These are phyloP conservation scores for Periconia sp. DNA, from an alignment of 2,329 filamentous ascomycete genomes.

Conservation along the genomic window DNA sequence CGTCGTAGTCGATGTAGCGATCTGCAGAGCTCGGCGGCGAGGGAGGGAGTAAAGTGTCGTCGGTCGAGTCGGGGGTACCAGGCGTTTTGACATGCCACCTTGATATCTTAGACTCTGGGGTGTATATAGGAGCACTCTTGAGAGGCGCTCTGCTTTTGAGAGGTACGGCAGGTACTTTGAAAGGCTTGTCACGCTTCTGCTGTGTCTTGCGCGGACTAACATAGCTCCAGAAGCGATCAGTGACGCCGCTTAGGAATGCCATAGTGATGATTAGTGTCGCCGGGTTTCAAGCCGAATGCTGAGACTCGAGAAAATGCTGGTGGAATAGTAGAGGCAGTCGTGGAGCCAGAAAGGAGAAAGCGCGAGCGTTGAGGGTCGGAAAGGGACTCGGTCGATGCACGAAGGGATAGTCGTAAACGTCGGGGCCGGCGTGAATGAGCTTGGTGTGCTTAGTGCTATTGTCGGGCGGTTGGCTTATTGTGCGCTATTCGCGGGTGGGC, in stretches of 20 bases:
- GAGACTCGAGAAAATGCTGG: too few relatives aligned
- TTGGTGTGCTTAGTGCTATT: neutral
- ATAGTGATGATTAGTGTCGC: slow-evolving; percentile 21
- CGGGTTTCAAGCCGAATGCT: too few relatives aligned
- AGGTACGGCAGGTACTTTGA: slow-evolving; percentile 41
- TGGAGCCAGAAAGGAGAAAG: too few relatives aligned
- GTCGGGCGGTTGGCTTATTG: neutral
- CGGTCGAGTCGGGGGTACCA: slow-evolving; percentile 21
- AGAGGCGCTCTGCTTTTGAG: slow-evolving; percentile 6
- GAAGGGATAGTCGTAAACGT: too few relatives aligned
- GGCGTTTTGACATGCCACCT: slow-evolving; percentile 32
- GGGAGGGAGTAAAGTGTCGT: slow-evolving; percentile 33
- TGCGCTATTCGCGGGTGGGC: neutral
- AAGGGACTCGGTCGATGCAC: too few relatives aligned
- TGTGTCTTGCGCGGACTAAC: slow-evolving; percentile 51
- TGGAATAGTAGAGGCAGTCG: too few relatives aligned
- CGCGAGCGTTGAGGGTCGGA: too few relatives aligned
- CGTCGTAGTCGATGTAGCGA: slow-evolving; percentile 35
- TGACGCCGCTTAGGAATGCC: slow-evolving; percentile 40
- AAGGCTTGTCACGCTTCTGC: slow-evolving; percentile 43
- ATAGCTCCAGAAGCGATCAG: slow-evolving; percentile 49
- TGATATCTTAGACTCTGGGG: slow-evolving; percentile 34
- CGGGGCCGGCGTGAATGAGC: too few relatives aligned
- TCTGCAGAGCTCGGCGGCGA: slow-evolving; percentile 35
- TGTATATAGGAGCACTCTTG: slow-evolving; percentile 27